These are phyloP conservation scores for Penicillium psychrofluorescens DNA, from an alignment of 495 filamentous ascomycete species.

Conservation along the genomic window DNA sequence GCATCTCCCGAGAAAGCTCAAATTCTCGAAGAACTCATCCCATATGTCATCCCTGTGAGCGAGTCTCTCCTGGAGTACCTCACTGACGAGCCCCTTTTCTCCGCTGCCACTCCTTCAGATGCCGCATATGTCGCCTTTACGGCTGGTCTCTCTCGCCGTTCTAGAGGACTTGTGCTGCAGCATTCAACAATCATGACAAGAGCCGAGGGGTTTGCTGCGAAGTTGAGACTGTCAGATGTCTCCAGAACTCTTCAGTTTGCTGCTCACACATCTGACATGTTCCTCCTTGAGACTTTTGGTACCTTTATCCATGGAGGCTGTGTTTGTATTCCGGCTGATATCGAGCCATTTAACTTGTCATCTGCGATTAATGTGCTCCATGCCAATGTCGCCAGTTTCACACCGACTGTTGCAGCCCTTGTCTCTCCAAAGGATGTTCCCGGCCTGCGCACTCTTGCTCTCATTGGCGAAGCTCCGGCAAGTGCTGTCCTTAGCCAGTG, in stretches of 20 bases:
- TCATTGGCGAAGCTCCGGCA: slow-evolving; percentile 26
- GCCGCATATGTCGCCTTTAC: slow-evolving; percentile 51
- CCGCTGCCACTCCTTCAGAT: slow-evolving; percentile 15
- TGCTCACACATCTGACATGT: slow-evolving; percentile 34
- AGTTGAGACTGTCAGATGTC: slow-evolving; percentile 33
- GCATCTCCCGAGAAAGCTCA: slow-evolving; percentile 32
- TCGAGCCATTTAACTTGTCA: slow-evolving; percentile 17
- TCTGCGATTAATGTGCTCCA: slow-evolving; percentile 25
- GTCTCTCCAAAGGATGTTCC: slow-evolving; percentile 37
- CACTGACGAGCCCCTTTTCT: slow-evolving; percentile 6
- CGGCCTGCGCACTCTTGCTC: slow-evolving; percentile 25
- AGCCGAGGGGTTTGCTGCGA: slow-evolving; percentile 39
- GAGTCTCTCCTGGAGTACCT: slow-evolving; percentile 32
- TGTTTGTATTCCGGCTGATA: slow-evolving; percentile 35
- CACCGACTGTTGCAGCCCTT: slow-evolving; percentile 40
- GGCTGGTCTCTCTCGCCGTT: slow-evolving; percentile 30
- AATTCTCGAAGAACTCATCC: slow-evolving; percentile 27
- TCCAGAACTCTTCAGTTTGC: slow-evolving; percentile 56
- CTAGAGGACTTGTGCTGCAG: slow-evolving; percentile 31
- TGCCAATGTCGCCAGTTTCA: slow-evolving; percentile 28
- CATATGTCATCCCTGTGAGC: slow-evolving; percentile 33
- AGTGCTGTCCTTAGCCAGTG: slow-evolving; percentile 7
- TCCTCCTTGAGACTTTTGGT: slow-evolving; percentile 31
- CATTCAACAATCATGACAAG: slow-evolving; percentile 37
- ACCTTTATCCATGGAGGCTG: slow-evolving; percentile 37